phyloP scores from a whole-genome alignment of 345 rosid species.

The Barbarea vulgaris region DNA sequence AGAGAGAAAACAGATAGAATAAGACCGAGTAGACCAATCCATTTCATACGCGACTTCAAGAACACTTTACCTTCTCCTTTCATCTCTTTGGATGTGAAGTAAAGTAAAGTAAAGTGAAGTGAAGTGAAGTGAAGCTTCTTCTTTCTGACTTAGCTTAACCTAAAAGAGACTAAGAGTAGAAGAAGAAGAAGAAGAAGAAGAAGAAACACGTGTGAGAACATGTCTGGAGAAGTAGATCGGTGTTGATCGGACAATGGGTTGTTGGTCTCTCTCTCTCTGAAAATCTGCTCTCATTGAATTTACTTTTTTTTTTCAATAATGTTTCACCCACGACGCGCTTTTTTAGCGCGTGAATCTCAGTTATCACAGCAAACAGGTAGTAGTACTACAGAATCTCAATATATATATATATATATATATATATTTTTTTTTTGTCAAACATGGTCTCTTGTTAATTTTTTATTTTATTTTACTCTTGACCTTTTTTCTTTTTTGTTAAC shows the following conservation, averaged over 20 bases:
- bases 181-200: slow-evolving; percentile 27
- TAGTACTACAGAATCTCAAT: too few species aligned
- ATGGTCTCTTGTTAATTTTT: too few species aligned
- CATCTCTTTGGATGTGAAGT: slow-evolving; percentile 40
- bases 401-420: too few species aligned
- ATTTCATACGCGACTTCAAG: slow-evolving; percentile 81
- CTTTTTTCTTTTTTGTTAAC: too few species aligned
- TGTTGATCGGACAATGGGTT: slow-evolving; percentile 44
- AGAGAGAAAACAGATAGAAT: slow-evolving; percentile 76
- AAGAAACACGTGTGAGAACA: slow-evolving; percentile 40
- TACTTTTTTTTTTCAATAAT: not conserved
- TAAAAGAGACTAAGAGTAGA: slow-evolving; percentile 21
- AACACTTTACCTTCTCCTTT: slow-evolving; percentile 79
- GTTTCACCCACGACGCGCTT: slow-evolving; percentile 11
- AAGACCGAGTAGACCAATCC: slow-evolving; percentile 82
- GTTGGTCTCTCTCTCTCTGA: slow-evolving; percentile 28
- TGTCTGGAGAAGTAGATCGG: slow-evolving; percentile 44
- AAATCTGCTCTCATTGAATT: slow-evolving; percentile 14
- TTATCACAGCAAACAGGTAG: not conserved
- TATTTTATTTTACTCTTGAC: too few species aligned
- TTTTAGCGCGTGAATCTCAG: not conserved
- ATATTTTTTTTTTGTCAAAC: too few species aligned
- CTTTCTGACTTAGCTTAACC: slow-evolving; percentile 7
- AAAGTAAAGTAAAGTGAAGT: not conserved
- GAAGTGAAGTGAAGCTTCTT: too few species aligned